These are phyloP conservation scores for Calvatia gigantea DNA, from an alignment of 768 basidiomycete species.

Conservation along the genomic window DNA sequence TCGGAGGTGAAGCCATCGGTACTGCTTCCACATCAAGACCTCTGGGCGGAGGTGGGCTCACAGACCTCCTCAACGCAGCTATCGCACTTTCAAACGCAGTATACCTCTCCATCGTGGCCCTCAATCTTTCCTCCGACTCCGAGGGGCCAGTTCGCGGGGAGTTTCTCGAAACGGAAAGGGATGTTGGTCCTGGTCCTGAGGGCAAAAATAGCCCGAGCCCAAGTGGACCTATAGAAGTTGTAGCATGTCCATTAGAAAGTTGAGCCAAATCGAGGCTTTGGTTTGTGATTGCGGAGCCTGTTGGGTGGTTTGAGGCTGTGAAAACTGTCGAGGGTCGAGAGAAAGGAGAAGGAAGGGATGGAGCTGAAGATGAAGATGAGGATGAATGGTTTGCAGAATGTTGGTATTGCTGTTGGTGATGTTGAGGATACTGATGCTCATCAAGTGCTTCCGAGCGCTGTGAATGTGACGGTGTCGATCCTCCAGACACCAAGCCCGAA, in stretches of 20 bases:
- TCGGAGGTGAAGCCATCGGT: slow-evolving; percentile 8
- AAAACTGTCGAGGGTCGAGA: not conserved
- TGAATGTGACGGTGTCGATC: not conserved
- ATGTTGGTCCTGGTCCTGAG: too few species aligned
- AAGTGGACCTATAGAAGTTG: not conserved
- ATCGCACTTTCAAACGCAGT: slow-evolving; percentile 8
- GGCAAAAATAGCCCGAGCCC: too few species aligned
- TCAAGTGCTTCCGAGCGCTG: not conserved
- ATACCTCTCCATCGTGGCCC: slow-evolving; percentile 10
- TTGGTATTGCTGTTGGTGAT: not conserved
- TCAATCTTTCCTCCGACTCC: not conserved
- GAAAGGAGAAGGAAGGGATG: not conserved
- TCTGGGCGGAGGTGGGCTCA: slow-evolving; percentile 3
- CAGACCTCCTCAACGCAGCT: slow-evolving; percentile 6
- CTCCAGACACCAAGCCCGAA: not conserved
- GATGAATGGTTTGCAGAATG: not conserved
- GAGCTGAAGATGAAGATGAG: not conserved
- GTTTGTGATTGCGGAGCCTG: not conserved
- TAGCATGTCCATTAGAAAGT: not conserved
- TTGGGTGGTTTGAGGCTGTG: not conserved
- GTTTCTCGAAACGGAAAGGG: too few species aligned
- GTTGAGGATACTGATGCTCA: not conserved
- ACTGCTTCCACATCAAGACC: not conserved
- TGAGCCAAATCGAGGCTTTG: not conserved
- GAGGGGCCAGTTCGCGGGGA: too few species aligned